Evolutionary conservation across 345 rosid species (phyloP).

Genomic region (Garcia nutans): DNA sequence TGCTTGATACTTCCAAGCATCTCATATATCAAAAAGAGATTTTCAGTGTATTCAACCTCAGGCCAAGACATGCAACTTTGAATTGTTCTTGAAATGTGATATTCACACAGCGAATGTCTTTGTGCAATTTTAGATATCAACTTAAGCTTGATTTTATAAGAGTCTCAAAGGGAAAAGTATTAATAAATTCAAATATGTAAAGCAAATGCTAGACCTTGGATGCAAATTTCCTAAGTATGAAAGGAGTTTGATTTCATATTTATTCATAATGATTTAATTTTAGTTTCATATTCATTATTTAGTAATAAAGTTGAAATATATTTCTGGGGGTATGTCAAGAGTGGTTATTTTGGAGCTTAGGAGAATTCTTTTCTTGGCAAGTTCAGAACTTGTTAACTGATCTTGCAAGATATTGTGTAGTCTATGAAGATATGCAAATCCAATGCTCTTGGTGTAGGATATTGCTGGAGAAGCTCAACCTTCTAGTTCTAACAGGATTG

Average conservation of each 20-base stretch:
- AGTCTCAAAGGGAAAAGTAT: not conserved
- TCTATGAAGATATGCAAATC: not conserved
- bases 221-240: not conserved
- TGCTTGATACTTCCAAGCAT: not conserved
- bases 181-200: not conserved
- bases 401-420: not conserved
- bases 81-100: not conserved
- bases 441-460: not conserved
- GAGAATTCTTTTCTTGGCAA: not conserved
- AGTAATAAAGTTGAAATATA: not conserved
- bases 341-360: not conserved
- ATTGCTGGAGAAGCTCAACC: not conserved
- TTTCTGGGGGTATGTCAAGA: not conserved
- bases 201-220: not conserved
- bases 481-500: not conserved
- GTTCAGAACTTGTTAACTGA: not conserved
- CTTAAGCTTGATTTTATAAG: not conserved
- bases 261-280: not conserved
- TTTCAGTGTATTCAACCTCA: not conserved
- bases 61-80: not conserved
- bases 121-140: not conserved
- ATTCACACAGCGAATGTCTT: not conserved
- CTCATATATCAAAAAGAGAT: not conserved
- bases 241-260: not conserved
- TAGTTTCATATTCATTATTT: not conserved